Percentiles rank a stretch among this genome's conserved stretches.
Conservation (phyloP, 495 filamentous ascomycete genomes). For the Penicillium alfredii region DNA sequence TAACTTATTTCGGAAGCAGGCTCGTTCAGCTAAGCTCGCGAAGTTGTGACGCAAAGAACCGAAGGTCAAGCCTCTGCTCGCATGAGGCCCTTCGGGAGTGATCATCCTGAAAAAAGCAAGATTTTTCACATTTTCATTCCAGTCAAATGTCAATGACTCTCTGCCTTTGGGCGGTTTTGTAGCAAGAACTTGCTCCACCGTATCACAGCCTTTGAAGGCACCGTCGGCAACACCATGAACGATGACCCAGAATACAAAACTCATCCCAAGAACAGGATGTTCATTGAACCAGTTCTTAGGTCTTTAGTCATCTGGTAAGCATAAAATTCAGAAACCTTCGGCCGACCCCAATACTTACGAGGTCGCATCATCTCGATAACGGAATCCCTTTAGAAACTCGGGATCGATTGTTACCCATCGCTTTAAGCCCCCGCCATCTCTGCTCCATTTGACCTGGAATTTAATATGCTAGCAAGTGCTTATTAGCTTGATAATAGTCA, state of each 20-base stretch:
- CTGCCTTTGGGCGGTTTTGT: constrained; percentile 11
- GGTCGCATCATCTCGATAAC: constrained; percentile 8
- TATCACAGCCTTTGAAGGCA: constrained; percentile 18
- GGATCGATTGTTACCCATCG: constrained; percentile 18
- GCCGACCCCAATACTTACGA: constrained; percentile 9
- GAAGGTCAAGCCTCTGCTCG: constrained; percentile 6
- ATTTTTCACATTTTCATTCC: constrained; percentile 5
- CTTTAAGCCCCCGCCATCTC: constrained; percentile 5
- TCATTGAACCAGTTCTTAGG: constrained; percentile 19
- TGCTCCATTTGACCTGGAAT: constrained; percentile 16
- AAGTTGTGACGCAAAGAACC: constrained; percentile 15
- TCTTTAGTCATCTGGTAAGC: constrained; percentile 3
- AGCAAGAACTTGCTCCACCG: constrained; percentile 11
- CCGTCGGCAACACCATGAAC: constrained; percentile 15
- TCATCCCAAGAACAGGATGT: constrained; percentile 13
- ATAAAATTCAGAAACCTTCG: background rate
- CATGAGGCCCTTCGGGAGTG: constrained; percentile 4
- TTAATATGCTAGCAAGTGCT: constrained; percentile 8
- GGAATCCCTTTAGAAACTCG: constrained; percentile 17
- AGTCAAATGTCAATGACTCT: constrained; percentile 18
- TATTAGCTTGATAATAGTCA: constrained; percentile 1
- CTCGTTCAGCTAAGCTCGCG: constrained; percentile 12
- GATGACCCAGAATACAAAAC: constrained; percentile 19
- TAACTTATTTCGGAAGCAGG: constrained; percentile 17
- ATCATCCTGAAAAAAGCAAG: constrained; percentile 11